phyloP scores from a whole-genome alignment of 345 rosid species.

The Dimocarpus longan region DNA sequence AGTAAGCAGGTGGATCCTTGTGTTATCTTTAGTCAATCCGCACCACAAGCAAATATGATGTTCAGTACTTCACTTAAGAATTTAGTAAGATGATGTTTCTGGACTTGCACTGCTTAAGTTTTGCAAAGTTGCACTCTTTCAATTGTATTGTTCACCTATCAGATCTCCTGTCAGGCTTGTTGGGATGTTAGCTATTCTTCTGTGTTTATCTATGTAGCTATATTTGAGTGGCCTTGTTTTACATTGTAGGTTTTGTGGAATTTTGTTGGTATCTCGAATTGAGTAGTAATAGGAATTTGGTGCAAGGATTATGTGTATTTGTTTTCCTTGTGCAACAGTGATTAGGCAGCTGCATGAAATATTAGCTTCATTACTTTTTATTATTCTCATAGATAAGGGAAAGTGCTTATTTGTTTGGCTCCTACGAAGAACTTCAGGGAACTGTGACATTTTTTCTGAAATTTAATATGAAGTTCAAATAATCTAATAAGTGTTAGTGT shows the following conservation, averaged over 20 bases:
- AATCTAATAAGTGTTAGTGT: background rate
- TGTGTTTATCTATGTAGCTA: background rate
- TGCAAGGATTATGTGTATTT: background rate
- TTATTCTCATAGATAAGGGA: background rate
- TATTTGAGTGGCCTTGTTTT: slow-evolving; percentile 4
- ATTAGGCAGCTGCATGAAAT: background rate
- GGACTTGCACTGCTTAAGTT: background rate
- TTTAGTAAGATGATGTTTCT: slow-evolving; percentile 40
- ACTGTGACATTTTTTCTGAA: background rate
- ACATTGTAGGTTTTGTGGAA: background rate
- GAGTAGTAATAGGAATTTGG: slow-evolving; percentile 13
- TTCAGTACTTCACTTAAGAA: slow-evolving; percentile 36
- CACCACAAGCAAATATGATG: slow-evolving; percentile 30
- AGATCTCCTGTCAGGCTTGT: background rate
- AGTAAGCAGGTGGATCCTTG: slow-evolving; percentile 38
- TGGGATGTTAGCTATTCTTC: background rate
- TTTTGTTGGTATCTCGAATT: background rate
- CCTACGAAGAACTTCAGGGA: background rate
- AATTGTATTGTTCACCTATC: slow-evolving; percentile 6
- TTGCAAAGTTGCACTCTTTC: background rate
- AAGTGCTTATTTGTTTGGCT: background rate
- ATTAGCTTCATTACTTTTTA: background rate
- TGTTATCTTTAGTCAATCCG: slow-evolving; percentile 35
- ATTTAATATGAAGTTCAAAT: slow-evolving; percentile 7
- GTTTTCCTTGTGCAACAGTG: background rate